Evolutionary conservation across 2,329 filamentous ascomycete genomes (phyloP).

Genomic region (Aspergillus fischeri): DNA sequence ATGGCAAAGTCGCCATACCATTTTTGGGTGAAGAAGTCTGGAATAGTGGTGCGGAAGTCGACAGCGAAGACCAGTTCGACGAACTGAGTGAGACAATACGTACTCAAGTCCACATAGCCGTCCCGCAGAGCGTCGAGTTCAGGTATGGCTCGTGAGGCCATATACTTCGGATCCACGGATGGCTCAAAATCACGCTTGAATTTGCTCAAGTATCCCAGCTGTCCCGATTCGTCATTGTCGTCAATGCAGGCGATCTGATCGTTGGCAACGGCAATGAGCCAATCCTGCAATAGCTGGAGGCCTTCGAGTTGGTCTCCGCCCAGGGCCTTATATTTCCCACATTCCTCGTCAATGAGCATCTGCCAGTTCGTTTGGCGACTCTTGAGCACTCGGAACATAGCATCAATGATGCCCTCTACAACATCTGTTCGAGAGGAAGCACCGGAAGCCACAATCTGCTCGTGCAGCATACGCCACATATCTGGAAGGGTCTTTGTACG

Average conservation of each 20-base stretch:
- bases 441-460: constrained; percentile 81
- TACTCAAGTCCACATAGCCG: constrained; percentile 91
- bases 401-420: constrained; percentile 89
- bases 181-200: constrained; percentile 81
- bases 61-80: constrained; percentile 82
- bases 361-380: constrained; percentile 82
- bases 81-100: constrained; percentile 86
- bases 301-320: constrained; percentile 56
- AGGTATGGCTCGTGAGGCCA: constrained; percentile 63
- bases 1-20: constrained; percentile 88
- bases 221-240: constrained; percentile 71
- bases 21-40: constrained; percentile 82
- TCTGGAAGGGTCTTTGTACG: constrained; percentile 88
- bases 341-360: constrained; percentile 81
- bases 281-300: constrained; percentile 73
- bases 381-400: constrained; percentile 87
- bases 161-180: constrained; percentile 74
- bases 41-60: constrained; percentile 79
- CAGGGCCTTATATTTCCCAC: constrained; percentile 62
- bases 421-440: constrained; percentile 85
- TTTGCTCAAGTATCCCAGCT: constrained; percentile 75
- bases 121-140: constrained; percentile 76
- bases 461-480: constrained; percentile 95
- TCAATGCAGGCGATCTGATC: constrained; percentile 98
- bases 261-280: constrained; percentile 94